These are phyloP conservation scores for Dispira parvispora DNA, from an alignment of 192 early-diverging fungal genomes.

Conservation along the genomic window DNA sequence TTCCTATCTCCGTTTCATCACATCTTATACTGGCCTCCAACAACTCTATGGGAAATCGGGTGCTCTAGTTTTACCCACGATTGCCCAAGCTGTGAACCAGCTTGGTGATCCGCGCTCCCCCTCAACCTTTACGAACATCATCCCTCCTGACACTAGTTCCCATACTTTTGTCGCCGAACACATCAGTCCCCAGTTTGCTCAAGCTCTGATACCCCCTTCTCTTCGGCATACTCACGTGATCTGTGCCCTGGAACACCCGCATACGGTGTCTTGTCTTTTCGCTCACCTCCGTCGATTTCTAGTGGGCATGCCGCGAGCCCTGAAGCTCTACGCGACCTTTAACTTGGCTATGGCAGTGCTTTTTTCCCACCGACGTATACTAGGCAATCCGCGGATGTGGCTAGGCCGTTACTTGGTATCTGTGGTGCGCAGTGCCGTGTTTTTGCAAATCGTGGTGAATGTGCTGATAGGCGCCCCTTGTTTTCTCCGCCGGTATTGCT, in stretches of 20 bases:
- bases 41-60: slow-evolving; percentile 14
- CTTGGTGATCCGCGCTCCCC: background rate
- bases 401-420: slow-evolving; percentile 32
- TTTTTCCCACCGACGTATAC: slow-evolving; percentile 30
- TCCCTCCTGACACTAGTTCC: slow-evolving; percentile 31
- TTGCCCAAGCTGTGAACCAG: slow-evolving; percentile 11
- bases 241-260: slow-evolving; percentile 45
- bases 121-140: slow-evolving; percentile 10
- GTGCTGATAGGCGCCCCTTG: slow-evolving; percentile 34
- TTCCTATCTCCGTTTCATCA: slow-evolving; percentile 37
- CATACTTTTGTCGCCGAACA: slow-evolving; percentile 32
- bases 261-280: slow-evolving; percentile 27
- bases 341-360: slow-evolving; percentile 30
- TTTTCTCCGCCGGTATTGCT: slow-evolving; percentile 22
- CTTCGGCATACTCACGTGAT: slow-evolving; percentile 34
- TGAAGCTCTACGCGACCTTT: slow-evolving; percentile 42
- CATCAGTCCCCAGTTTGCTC: slow-evolving; percentile 31
- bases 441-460: slow-evolving; percentile 35
- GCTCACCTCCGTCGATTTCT: slow-evolving; percentile 24
- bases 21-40: slow-evolving; percentile 21
- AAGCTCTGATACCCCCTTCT: slow-evolving; percentile 19
- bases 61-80: slow-evolving; percentile 11
- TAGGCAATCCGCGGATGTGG: slow-evolving; percentile 32
- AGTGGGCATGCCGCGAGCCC: slow-evolving; percentile 30
- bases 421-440: slow-evolving; percentile 36